Evolutionary conservation across 768 basidiomycete genomes (phyloP).

Genomic region (Boletus subcaerulescens): DNA sequence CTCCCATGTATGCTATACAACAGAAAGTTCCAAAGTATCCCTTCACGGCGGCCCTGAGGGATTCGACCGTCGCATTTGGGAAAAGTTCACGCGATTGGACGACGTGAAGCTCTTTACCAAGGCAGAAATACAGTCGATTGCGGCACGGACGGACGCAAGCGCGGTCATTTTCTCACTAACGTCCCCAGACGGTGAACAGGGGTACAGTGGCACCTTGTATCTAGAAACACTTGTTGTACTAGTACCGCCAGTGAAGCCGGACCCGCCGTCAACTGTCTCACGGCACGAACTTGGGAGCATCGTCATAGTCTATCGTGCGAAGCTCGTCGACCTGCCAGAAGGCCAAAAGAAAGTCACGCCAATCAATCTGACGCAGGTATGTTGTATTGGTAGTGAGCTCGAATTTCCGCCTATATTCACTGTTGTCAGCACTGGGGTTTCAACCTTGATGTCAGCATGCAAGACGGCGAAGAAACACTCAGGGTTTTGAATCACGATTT

Average conservation of each 20-base stretch:
- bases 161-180: constrained; percentile 52
- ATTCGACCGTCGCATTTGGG: constrained; percentile 59
- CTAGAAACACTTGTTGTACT: constrained; percentile 57
- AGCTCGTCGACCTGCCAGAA: constrained; percentile 45
- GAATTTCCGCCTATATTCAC: neutral
- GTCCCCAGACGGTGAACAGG: constrained; percentile 67
- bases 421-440: constrained; percentile 71
- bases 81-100: constrained; percentile 36
- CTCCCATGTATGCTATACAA: neutral
- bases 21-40: constrained; percentile 55
- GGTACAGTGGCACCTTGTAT: constrained; percentile 59
- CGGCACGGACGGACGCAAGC: constrained; percentile 23
- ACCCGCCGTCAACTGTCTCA: constrained; percentile 22
- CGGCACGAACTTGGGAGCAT: constrained; percentile 62
- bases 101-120: constrained; percentile 53
- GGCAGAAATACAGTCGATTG: constrained; percentile 49
- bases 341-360: constrained; percentile 54
- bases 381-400: constrained; percentile 18
- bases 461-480: constrained; percentile 39
- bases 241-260: constrained; percentile 36
- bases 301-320: constrained; percentile 66
- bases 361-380: constrained; percentile 72
- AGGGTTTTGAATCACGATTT: constrained; percentile 51
- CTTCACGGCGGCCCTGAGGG: constrained; percentile 71
- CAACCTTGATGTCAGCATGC: constrained; percentile 70